Evolutionary conservation across 2,329 filamentous ascomycete species (phyloP).

Genomic region (Calonectria hongkongensis): DNA sequence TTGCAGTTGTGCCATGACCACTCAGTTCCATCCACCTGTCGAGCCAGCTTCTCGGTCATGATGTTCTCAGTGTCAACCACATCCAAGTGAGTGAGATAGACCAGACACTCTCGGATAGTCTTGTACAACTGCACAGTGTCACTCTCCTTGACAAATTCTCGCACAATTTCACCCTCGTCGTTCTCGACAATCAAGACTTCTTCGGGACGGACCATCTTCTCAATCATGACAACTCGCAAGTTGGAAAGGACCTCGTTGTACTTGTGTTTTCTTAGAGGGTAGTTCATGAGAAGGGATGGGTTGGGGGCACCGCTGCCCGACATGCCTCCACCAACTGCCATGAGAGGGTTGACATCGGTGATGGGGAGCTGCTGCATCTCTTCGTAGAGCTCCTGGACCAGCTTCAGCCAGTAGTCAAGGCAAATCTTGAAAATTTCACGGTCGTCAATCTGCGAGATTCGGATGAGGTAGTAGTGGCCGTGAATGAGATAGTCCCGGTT

Average conservation of each 20-base stretch:
- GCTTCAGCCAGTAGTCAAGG: conserved; percentile 98
- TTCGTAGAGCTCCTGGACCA: conserved; percentile 98
- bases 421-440: conserved; percentile 99
- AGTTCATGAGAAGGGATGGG: conserved; percentile 88
- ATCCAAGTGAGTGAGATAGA: conserved; percentile 97
- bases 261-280: conserved; percentile 97
- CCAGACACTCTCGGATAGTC: conserved; percentile 96
- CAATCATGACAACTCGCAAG: conserved; percentile 97
- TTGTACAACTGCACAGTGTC: conserved; percentile 99
- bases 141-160: conserved; percentile 99
- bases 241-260: conserved; percentile 96
- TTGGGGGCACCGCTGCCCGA: conserved; percentile 90
- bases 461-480: conserved; percentile 97
- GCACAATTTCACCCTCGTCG: conserved; percentile 98
- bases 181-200: conserved; percentile 99
- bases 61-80: conserved; percentile 98
- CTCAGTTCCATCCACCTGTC: conserved; percentile 95
- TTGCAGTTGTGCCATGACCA: conserved; percentile 99
- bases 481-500: conserved; percentile 97
- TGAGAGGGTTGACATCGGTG: conserved; percentile 91
- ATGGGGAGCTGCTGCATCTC: conserved; percentile 98
- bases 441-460: conserved; percentile 98
- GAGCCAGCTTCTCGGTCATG: conserved; percentile 98
- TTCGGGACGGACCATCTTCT: conserved; percentile 99
- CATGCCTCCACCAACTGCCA: conserved; percentile 83